Conservation (phyloP, 2,329 filamentous ascomycete genomes). For the Colletotrichum cereale region DNA sequence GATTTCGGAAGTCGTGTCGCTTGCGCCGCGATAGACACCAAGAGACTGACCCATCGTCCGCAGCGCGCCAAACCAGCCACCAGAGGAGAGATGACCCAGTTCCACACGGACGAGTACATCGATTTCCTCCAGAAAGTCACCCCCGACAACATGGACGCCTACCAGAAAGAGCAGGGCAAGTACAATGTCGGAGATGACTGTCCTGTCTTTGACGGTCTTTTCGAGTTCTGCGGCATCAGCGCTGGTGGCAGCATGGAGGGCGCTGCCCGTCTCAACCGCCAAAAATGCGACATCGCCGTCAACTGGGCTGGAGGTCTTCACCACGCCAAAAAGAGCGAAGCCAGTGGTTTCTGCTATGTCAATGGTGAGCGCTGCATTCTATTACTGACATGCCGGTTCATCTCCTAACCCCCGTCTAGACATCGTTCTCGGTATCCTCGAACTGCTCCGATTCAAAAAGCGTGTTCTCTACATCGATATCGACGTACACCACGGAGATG, state of each 20-base stretch:
- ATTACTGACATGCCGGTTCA: too few species aligned
- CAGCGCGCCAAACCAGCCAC: constrained; percentile 89
- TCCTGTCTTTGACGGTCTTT: constrained; percentile 97
- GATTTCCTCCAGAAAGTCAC: constrained; percentile 96
- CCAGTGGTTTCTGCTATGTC: constrained; percentile 97
- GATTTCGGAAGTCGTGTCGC: constrained; percentile 51
- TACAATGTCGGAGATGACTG: constrained; percentile 98
- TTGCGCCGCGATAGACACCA: neutral
- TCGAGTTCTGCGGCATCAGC: constrained; percentile 95
- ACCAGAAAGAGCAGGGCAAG: constrained; percentile 88
- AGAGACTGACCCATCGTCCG: constrained; percentile 14
- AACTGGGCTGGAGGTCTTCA: constrained; percentile 99
- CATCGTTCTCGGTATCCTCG: constrained; percentile 94
- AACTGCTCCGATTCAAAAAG: constrained; percentile 89
- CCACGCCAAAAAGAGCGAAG: constrained; percentile 97
- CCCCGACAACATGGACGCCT: constrained; percentile 97
- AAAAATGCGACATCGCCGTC: constrained; percentile 95
- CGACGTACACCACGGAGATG: constrained; percentile 93
- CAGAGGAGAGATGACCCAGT: constrained; percentile 90
- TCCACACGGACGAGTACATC: constrained; percentile 95
- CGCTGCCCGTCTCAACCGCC: constrained; percentile 87
- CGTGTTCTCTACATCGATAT: constrained; percentile 99
- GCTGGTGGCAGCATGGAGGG: constrained; percentile 95
- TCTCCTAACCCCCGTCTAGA: constrained; percentile 64
- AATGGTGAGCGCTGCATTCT: constrained; percentile 72